A percentile compares a stretch with the other conserved stretches of the same genome.
Evolutionary conservation across 1,284 basidiomycete genomes (phyloP).

Genomic region (Macrocystidia cucumis): DNA sequence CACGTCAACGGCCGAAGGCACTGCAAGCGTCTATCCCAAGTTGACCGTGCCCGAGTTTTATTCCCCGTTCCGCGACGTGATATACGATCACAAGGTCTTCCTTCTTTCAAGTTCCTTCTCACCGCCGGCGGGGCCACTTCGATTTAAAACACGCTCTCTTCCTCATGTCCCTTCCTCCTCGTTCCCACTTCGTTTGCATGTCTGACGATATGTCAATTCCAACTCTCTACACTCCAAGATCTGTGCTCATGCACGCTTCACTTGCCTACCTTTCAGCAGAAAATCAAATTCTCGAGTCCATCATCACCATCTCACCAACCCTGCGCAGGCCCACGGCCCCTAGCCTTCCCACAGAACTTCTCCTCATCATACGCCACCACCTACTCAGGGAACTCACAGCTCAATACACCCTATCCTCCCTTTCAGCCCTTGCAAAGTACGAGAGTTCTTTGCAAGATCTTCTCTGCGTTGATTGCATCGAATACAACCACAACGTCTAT

Average conservation of each 20-base stretch:
- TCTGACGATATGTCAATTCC: conserved; percentile 9
- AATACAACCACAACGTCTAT: conserved; percentile 39
- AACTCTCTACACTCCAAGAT: conserved; percentile 22
- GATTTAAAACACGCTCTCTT: too few relatives aligned
- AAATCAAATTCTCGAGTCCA: conserved; percentile 29
- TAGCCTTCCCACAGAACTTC: conserved; percentile 35
- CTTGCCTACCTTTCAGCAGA: conserved; percentile 40
- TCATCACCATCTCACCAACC: conserved; percentile 19
- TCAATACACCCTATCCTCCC: conserved; percentile 25
- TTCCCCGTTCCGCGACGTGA: too few relatives aligned
- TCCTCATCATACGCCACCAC: conserved; percentile 33
- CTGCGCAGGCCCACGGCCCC: conserved; percentile 1
- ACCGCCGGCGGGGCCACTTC: too few relatives aligned
- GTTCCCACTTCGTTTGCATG: too few relatives aligned
- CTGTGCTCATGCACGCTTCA: conserved; percentile 39
- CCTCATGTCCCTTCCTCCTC: too few relatives aligned
- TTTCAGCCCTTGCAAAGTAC: conserved; percentile 28
- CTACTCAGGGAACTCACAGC: conserved; percentile 28
- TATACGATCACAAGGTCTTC: too few relatives aligned
- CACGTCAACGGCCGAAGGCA: too few relatives aligned
- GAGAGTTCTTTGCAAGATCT: conserved; percentile 30
- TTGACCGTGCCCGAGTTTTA: too few relatives aligned
- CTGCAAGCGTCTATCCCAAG: too few relatives aligned
- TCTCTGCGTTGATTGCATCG: conserved; percentile 36
- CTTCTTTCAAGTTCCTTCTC: too few relatives aligned